These are phyloP conservation scores for Nitzschia sp. DNA, from an alignment of 108 stramenopile species.

Conservation along the genomic window DNA sequence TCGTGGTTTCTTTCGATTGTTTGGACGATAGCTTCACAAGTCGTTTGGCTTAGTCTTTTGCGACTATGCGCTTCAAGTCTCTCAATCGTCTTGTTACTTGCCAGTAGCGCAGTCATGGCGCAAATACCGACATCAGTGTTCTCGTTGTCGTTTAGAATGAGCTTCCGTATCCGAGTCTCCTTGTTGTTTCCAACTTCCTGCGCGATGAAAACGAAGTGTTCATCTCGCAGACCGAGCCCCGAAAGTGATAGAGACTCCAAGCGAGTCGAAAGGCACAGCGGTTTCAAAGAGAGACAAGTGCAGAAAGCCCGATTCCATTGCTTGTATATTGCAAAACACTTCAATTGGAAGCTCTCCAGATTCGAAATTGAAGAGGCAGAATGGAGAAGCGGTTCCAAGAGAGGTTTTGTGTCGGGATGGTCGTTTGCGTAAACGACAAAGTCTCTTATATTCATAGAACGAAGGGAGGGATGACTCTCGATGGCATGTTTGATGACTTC, in stretches of 20 bases:
- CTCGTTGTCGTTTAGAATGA: conserved; percentile 15
- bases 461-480: conserved; percentile 10
- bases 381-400: conserved; percentile 10
- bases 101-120: neutral
- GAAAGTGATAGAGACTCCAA: conserved; percentile 14
- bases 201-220: conserved; percentile 10
- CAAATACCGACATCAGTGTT: conserved; percentile 11
- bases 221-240: conserved; percentile 8
- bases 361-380: neutral
- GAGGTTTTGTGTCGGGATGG: neutral
- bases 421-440: conserved; percentile 14
- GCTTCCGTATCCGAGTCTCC: conserved; percentile 3
- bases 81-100: neutral
- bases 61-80: conserved; percentile 4
- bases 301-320: neutral
- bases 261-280: neutral
- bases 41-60: neutral
- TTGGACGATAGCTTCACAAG: conserved; percentile 3
- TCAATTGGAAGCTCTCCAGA: neutral
- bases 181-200: conserved; percentile 2
- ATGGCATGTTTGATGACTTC: conserved; percentile 1
- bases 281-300: neutral
- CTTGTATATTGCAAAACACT: conserved; percentile 6
- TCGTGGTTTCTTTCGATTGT: conserved; percentile 4
- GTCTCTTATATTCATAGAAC: neutral